These are phyloP conservation scores for Cytospora paraplurivora DNA, from an alignment of 2,329 filamentous ascomycete genomes.

Conservation along the genomic window DNA sequence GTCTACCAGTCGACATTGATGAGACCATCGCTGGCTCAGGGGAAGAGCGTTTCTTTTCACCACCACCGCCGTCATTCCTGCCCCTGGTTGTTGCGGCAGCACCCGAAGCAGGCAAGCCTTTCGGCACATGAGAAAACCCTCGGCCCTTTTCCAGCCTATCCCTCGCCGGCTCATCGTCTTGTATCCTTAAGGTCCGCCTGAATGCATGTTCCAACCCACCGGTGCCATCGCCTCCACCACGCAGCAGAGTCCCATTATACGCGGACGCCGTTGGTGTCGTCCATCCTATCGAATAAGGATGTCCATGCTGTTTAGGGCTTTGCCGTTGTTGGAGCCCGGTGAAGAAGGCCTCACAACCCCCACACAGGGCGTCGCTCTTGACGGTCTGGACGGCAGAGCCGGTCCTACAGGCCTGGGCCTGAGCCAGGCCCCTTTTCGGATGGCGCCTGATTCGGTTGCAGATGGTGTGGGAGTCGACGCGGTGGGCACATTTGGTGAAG, in stretches of 20 bases:
- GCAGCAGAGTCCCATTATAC: background rate
- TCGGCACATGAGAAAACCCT: background rate
- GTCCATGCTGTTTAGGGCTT: background rate
- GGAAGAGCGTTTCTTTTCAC: background rate
- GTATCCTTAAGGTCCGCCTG: background rate
- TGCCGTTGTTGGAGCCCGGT: background rate
- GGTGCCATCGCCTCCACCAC: background rate
- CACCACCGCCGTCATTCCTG: too few species aligned
- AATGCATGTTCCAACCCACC: background rate
- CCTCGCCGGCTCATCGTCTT: background rate
- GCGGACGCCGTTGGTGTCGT: too few species aligned
- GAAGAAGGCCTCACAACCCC: background rate
- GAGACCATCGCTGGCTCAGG: background rate
- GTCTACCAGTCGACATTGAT: background rate
- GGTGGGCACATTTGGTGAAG: constrained; percentile 6
- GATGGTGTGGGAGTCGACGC: background rate
- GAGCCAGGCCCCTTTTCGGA: too few species aligned
- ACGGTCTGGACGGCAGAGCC: background rate
- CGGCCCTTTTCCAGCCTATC: background rate
- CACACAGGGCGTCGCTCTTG: constrained; percentile 4
- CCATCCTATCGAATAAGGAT: too few species aligned
- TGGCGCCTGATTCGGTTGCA: background rate
- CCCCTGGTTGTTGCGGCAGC: background rate
- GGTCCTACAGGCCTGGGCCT: too few species aligned
- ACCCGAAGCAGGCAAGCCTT: background rate